A percentile compares a stretch with the other conserved stretches of the same genome.
phyloP scores from a whole-genome alignment of 495 filamentous ascomycete species.

The Talaromyces liani region DNA sequence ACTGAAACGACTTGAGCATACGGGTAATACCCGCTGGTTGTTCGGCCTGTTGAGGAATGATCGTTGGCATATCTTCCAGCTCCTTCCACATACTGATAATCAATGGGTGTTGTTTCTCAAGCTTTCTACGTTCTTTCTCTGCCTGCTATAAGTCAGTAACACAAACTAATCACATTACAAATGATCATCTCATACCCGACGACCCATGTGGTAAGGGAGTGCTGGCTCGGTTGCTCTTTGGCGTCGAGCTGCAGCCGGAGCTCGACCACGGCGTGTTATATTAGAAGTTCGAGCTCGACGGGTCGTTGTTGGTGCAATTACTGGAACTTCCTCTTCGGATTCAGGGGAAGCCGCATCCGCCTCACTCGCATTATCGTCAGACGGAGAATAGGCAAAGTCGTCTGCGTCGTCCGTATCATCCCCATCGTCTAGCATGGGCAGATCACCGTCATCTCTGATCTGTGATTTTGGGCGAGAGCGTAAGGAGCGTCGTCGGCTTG shows the following conservation, averaged over 20 bases:
- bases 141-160: constrained; percentile 18
- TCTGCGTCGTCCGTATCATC: constrained; percentile 8
- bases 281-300: not conserved
- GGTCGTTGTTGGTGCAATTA: not conserved
- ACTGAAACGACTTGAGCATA: constrained; percentile 82
- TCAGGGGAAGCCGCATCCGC: not conserved
- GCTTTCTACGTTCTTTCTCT: constrained; percentile 50
- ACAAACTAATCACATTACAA: not conserved
- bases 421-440: constrained; percentile 5
- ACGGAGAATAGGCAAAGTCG: constrained; percentile 9
- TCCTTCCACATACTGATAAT: constrained; percentile 78
- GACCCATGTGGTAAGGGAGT: constrained; percentile 16
- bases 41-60: constrained; percentile 56
- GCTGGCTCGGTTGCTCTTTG: not conserved
- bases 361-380: constrained; percentile 9
- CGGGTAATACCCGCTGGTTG: constrained; percentile 77
- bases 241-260: not conserved
- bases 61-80: constrained; percentile 56
- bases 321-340: not conserved
- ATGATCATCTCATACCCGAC: constrained; percentile 24
- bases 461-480: not conserved
- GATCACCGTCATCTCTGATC: constrained; percentile 9
- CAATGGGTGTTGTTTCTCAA: constrained; percentile 70
- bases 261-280: not conserved
- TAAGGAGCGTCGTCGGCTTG: not conserved